Evolutionary conservation across 768 basidiomycete species (phyloP).

Genomic region (Aureoboletus auriporus): DNA sequence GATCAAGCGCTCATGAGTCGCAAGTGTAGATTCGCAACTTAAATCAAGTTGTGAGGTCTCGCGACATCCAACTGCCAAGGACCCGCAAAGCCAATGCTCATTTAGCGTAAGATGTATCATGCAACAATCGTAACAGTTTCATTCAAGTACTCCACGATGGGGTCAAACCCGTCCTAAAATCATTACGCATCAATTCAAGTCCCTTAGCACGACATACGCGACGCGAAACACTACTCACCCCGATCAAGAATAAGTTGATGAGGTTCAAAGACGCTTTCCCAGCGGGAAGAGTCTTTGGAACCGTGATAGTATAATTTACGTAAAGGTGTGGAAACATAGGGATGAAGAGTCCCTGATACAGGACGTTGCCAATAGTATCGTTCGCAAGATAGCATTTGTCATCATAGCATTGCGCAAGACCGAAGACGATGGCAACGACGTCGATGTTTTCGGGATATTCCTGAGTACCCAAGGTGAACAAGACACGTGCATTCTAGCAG

Average conservation of each 20-base stretch:
- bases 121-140: no score
- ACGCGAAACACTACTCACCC: slow-evolving; percentile 29
- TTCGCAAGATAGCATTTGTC: slow-evolving; percentile 20
- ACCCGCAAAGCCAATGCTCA: no score
- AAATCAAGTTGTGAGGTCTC: no score
- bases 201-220: no score
- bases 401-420: slow-evolving; percentile 22
- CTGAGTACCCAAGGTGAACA: neutral
- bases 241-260: slow-evolving; percentile 36
- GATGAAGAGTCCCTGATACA: slow-evolving; percentile 33
- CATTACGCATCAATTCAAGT: no score
- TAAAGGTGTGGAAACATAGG: no score
- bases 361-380: slow-evolving; percentile 24
- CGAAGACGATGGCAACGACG: slow-evolving; percentile 30
- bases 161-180: no score
- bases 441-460: slow-evolving; percentile 20
- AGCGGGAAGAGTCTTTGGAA: slow-evolving; percentile 23
- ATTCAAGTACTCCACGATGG: no score
- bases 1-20: no score
- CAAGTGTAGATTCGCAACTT: no score
- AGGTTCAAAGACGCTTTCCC: slow-evolving; percentile 34
- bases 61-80: no score
- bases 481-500: neutral
- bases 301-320: slow-evolving; percentile 12
- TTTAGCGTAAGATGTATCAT: no score